phyloP scores from a whole-genome alignment of 2,329 filamentous ascomycete genomes.

The Epichloe gansuensis region DNA sequence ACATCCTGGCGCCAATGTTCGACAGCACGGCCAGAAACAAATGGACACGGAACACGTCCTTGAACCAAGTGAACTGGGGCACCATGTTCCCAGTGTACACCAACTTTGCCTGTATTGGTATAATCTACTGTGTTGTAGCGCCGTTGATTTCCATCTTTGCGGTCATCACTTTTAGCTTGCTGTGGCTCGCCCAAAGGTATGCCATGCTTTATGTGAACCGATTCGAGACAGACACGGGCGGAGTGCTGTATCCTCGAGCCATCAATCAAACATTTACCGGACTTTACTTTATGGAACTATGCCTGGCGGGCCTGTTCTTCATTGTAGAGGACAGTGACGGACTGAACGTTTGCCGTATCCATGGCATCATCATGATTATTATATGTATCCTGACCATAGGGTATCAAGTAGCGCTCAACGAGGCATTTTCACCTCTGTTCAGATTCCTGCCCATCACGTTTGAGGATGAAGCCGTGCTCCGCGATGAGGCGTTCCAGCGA shows the following conservation, averaged over 20 bases:
- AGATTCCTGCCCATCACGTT: conserved; percentile 87
- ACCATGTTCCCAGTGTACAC: conserved; percentile 93
- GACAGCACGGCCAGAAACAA: conserved; percentile 76
- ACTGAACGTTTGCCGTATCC: conserved; percentile 51
- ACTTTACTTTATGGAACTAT: conserved; percentile 88
- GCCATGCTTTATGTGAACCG: conserved; percentile 91
- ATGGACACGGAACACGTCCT: conserved; percentile 69
- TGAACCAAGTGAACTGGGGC: conserved; percentile 77
- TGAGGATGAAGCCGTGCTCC: conserved; percentile 86
- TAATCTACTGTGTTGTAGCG: conserved; percentile 81
- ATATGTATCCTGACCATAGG: conserved; percentile 56
- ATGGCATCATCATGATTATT: conserved; percentile 78
- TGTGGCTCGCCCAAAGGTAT: conserved; percentile 95
- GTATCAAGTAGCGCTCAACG: conserved; percentile 73
- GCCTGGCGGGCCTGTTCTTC: conserved; percentile 82
- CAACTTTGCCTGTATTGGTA: conserved; percentile 83
- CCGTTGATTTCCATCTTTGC: conserved; percentile 90
- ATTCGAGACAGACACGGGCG: conserved; percentile 82
- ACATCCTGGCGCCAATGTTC: conserved; percentile 64
- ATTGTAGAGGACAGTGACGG: conserved; percentile 48
- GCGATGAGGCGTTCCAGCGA: conserved; percentile 78
- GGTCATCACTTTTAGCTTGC: conserved; percentile 77
- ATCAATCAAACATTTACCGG: conserved; percentile 95
- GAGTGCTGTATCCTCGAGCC: conserved; percentile 79
- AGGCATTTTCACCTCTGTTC: conserved; percentile 73